These are phyloP conservation scores for Wickerhamomyces pijperi DNA, from an alignment of 805 yeast genomes.

Conservation along the genomic window DNA sequence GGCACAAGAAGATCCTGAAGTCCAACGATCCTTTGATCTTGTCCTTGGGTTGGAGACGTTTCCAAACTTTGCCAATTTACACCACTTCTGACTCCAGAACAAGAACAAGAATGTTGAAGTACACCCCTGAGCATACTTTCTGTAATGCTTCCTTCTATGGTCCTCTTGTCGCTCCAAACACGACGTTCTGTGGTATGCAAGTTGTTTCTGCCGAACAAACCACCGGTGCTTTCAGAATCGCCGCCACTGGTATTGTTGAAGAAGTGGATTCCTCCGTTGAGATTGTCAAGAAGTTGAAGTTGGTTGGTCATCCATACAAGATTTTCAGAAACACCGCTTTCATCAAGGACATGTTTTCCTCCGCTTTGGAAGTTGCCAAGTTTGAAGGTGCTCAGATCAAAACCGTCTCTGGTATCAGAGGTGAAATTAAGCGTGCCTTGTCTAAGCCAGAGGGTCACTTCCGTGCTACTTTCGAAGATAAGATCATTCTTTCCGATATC, in stretches of 20 bases:
- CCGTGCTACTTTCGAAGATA: conserved; percentile 96
- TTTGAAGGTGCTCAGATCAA: conserved; percentile 96
- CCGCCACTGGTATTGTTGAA: conserved; percentile 94
- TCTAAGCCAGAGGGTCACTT: conserved; percentile 91
- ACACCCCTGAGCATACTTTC: conserved; percentile 96
- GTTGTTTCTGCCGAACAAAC: conserved; percentile 75
- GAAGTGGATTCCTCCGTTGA: conserved; percentile 84
- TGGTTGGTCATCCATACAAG: conserved; percentile 91
- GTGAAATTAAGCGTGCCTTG: conserved; percentile 92
- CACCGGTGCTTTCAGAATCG: conserved; percentile 83
- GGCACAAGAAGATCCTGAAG: conserved; percentile 95
- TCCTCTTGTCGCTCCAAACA: conserved; percentile 93
- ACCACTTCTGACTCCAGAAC: conserved; percentile 97
- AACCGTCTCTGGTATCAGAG: conserved; percentile 95
- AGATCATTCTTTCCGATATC: conserved; percentile 81
- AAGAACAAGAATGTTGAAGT: conserved; percentile 93
- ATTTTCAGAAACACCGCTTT: conserved; percentile 94
- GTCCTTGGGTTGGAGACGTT: conserved; percentile 96
- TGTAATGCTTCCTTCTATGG: conserved; percentile 96
- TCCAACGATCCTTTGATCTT: conserved; percentile 91
- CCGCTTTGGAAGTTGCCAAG: conserved; percentile 89
- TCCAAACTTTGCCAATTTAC: conserved; percentile 91
- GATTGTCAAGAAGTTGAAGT: conserved; percentile 88
- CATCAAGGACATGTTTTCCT: conserved; percentile 90
- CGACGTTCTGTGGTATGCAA: conserved; percentile 94